Percentiles rank a stretch among this genome's conserved stretches.
phyloP scores from a whole-genome alignment of 164 flowering plant species.

The Vitis vinifera region DNA sequence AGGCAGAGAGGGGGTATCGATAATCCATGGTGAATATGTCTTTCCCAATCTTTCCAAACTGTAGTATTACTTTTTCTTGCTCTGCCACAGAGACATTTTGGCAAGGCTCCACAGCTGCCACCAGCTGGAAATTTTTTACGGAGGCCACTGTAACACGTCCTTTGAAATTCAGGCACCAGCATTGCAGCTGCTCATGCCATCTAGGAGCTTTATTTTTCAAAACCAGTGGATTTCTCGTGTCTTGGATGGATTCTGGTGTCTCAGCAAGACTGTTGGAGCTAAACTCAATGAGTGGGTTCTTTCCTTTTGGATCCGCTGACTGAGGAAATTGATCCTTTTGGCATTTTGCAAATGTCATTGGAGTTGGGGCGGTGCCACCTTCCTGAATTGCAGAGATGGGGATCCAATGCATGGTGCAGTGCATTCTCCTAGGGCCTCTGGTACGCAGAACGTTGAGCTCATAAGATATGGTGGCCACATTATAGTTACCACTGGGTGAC shows the following conservation, averaged over 20 bases:
- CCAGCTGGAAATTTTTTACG: slow-evolving; percentile 93
- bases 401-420: slow-evolving; percentile 67
- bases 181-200: slow-evolving; percentile 90
- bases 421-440: slow-evolving; percentile 89
- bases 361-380: slow-evolving; percentile 85
- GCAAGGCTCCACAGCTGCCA: slow-evolving; percentile 58
- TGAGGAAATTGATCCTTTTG: slow-evolving; percentile 34
- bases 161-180: slow-evolving; percentile 91
- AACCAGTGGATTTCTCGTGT: slow-evolving; percentile 39
- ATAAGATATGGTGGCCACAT: slow-evolving; percentile 58
- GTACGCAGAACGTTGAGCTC: slow-evolving; percentile 82
- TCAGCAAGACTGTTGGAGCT: slow-evolving; percentile 33
- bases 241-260: slow-evolving; percentile 16
- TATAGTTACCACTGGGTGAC: slow-evolving; percentile 43
- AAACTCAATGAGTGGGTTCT: slow-evolving; percentile 25
- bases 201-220: slow-evolving; percentile 82
- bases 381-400: slow-evolving; percentile 67
- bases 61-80: slow-evolving; percentile 79
- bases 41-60: slow-evolving; percentile 89
- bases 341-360: slow-evolving; percentile 35
- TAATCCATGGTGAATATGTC: slow-evolving; percentile 95
- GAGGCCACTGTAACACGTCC: slow-evolving; percentile 96
- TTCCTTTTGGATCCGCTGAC: slow-evolving; percentile 19
- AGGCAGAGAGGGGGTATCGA: slow-evolving; percentile 79
- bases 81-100: slow-evolving; percentile 53